Conservation (phyloP, 2,329 filamentous ascomycete genomes). For the Colletotrichum cordylinicola region DNA sequence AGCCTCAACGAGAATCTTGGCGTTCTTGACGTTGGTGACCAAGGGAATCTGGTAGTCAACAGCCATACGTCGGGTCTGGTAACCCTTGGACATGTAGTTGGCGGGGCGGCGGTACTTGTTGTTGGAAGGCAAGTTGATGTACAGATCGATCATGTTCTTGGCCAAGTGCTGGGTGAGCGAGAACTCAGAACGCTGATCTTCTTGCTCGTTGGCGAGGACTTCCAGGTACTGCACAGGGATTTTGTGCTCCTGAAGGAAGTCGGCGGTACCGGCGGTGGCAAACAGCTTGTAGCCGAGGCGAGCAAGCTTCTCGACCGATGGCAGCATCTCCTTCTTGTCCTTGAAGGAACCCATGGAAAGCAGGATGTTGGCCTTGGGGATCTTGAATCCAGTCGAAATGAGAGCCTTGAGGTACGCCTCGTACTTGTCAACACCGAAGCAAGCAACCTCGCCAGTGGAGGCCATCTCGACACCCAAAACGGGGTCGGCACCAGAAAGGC, state of each 20-base stretch:
- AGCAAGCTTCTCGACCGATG: constrained; percentile 87
- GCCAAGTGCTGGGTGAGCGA: constrained; percentile 95
- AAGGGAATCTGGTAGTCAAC: constrained; percentile 96
- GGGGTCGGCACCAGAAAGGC: constrained; percentile 93
- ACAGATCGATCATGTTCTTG: constrained; percentile 97
- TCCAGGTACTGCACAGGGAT: constrained; percentile 94
- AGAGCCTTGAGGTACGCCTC: constrained; percentile 97
- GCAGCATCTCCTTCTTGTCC: constrained; percentile 97
- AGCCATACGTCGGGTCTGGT: constrained; percentile 95
- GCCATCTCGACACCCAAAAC: constrained; percentile 99
- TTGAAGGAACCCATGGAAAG: constrained; percentile 97
- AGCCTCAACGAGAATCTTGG: constrained; percentile 95
- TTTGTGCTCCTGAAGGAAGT: constrained; percentile 93
- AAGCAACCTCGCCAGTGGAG: constrained; percentile 96
- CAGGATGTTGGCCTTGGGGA: constrained; percentile 94
- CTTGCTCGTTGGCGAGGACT: constrained; percentile 77
- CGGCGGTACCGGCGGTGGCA: constrained; percentile 93
- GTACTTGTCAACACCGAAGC: constrained; percentile 94
- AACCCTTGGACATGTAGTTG: constrained; percentile 98
- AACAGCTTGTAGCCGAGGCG: constrained; percentile 95
- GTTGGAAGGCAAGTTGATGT: constrained; percentile 99
- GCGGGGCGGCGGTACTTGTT: constrained; percentile 96
- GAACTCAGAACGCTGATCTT: constrained; percentile 92
- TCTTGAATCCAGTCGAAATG: constrained; percentile 93
- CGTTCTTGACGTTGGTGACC: constrained; percentile 99